These are phyloP conservation scores for Pythium monospermum DNA, from an alignment of 352 stramenopile species.

Conservation along the genomic window DNA sequence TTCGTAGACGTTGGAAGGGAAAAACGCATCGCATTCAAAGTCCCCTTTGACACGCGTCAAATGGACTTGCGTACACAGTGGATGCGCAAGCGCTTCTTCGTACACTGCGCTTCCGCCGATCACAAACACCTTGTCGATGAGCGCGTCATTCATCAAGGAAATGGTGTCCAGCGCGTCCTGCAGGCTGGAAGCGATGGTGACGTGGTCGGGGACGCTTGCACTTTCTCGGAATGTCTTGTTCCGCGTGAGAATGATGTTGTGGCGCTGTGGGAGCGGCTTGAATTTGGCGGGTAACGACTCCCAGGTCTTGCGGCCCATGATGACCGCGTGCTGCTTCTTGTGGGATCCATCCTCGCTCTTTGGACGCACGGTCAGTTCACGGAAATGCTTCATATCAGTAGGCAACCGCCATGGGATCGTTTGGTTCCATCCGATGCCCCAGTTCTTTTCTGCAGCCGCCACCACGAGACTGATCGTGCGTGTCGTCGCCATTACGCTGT, in stretches of 20 bases:
- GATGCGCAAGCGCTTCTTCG: constrained; percentile 84
- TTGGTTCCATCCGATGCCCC: constrained; percentile 85
- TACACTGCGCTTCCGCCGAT: constrained; percentile 97
- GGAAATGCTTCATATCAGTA: constrained; percentile 97
- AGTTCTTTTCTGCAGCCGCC: constrained; percentile 73
- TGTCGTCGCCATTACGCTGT: constrained; percentile 3
- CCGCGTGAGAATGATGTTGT: constrained; percentile 96
- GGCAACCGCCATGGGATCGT: constrained; percentile 94
- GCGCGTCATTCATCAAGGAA: constrained; percentile 42
- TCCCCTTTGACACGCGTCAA: constrained; percentile 88
- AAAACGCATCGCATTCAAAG: constrained; percentile 92
- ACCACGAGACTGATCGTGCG: constrained; percentile 75
- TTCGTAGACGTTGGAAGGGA: constrained; percentile 71
- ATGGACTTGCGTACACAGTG: constrained; percentile 83
- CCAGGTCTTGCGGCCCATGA: constrained; percentile 99
- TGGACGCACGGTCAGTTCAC: constrained; percentile 82
- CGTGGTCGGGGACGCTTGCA: constrained; percentile 53
- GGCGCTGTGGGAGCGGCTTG: constrained; percentile 90
- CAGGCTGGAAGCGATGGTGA: constrained; percentile 86
- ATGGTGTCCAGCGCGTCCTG: constrained; percentile 89
- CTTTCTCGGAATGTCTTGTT: constrained; percentile 47
- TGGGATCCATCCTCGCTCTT: neutral
- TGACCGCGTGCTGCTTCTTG: constrained; percentile 90
- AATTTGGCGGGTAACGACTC: constrained; percentile 97
- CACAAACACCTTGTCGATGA: constrained; percentile 93